Conservation (phyloP, 2,329 filamentous ascomycete genomes). For the Aspergillus jensenii region DNA sequence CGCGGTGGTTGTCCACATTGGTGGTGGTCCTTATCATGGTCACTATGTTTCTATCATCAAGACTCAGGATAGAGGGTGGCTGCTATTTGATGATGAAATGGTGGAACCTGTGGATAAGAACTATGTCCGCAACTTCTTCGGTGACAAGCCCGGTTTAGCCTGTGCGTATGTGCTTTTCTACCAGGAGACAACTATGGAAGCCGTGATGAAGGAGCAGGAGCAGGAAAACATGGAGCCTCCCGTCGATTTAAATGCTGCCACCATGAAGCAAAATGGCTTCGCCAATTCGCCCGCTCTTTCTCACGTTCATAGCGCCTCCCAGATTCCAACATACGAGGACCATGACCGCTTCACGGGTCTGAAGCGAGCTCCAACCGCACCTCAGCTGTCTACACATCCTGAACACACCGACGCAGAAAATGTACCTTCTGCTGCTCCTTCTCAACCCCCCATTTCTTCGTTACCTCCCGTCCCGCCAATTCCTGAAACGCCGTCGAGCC, state of each 20-base stretch:
- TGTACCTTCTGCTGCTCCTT: slow-evolving; percentile 6
- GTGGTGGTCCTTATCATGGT: slow-evolving; percentile 92
- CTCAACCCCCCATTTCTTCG: slow-evolving; percentile 20
- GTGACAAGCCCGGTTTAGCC: slow-evolving; percentile 84
- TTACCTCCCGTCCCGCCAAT: slow-evolving; percentile 30
- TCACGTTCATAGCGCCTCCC: slow-evolving; percentile 41
- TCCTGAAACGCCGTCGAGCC: slow-evolving; percentile 32
- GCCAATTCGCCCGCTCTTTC: slow-evolving; percentile 32
- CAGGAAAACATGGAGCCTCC: slow-evolving; percentile 61
- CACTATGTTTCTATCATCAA: slow-evolving; percentile 99
- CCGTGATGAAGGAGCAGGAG: slow-evolving; percentile 75
- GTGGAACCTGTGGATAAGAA: slow-evolving; percentile 96
- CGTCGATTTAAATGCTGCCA: slow-evolving; percentile 40
- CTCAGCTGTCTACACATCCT: slow-evolving; percentile 48
- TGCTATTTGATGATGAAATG: slow-evolving; percentile 97
- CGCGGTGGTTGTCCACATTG: slow-evolving; percentile 95
- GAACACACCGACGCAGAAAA: slow-evolving; percentile 30
- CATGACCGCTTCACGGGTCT: slow-evolving; percentile 34
- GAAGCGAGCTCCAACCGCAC: slow-evolving; percentile 42
- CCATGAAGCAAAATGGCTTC: slow-evolving; percentile 33
- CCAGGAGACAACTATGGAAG: slow-evolving; percentile 78
- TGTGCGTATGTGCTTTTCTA: slow-evolving; percentile 98
- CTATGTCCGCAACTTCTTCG: slow-evolving; percentile 96
- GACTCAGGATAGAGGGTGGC: slow-evolving; percentile 91
- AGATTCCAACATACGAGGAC: slow-evolving; percentile 36